These are phyloP conservation scores for Cicer pinnatifidum DNA, from an alignment of 306 rosid species.

Conservation along the genomic window DNA sequence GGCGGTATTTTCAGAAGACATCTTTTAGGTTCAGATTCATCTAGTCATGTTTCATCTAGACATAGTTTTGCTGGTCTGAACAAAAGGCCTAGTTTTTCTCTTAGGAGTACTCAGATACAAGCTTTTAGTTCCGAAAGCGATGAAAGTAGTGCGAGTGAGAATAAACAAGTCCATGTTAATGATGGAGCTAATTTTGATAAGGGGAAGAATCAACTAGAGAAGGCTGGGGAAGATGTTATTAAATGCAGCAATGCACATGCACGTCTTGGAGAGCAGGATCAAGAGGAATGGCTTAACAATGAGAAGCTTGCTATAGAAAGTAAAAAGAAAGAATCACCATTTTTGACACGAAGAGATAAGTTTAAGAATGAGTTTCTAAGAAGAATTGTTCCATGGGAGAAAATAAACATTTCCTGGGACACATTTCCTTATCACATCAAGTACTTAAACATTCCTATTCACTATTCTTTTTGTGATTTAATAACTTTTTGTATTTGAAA, in stretches of 20 bases:
- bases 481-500: conserved; percentile 12
- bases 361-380: conserved; percentile 78
- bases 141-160: conserved; percentile 84
- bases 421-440: conserved; percentile 82
- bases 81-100: conserved; percentile 45
- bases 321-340: conserved; percentile 77
- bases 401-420: conserved; percentile 87
- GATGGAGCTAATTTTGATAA: conserved; percentile 59
- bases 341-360: conserved; percentile 73
- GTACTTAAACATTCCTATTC: conserved; percentile 52
- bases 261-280: conserved; percentile 81
- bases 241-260: conserved; percentile 66
- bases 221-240: conserved; percentile 52
- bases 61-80: conserved; percentile 47
- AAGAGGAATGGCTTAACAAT: conserved; percentile 83
- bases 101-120: conserved; percentile 55
- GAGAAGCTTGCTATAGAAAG: conserved; percentile 72
- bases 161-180: conserved; percentile 62
- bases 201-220: conserved; percentile 54
- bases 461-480: conserved; percentile 27
- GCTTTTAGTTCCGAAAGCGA: conserved; percentile 82
- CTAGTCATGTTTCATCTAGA: conserved; percentile 46
- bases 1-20: conserved; percentile 54
- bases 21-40: conserved; percentile 49
- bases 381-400: conserved; percentile 96